Conservation (phyloP, 352 stramenopile genomes). For the Phytophthora cactorum region DNA sequence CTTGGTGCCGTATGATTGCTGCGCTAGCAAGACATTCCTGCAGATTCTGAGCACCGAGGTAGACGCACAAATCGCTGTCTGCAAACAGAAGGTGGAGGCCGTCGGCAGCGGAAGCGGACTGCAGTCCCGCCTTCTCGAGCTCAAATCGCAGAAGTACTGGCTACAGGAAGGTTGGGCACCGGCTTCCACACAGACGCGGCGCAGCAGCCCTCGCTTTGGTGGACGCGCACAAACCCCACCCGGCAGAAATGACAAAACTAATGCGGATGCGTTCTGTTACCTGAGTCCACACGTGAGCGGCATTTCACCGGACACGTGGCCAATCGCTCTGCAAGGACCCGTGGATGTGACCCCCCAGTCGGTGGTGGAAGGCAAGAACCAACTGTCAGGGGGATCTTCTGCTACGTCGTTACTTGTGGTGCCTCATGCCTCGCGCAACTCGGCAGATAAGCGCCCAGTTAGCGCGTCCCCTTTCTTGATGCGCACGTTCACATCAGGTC, state of each 20-base stretch:
- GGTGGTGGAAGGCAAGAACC: conserved; percentile 61
- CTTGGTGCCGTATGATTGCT: conserved; percentile 69
- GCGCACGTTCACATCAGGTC: conserved; percentile 73
- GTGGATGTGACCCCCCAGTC: conserved; percentile 67
- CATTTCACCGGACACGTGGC: conserved; percentile 79
- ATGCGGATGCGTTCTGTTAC: conserved; percentile 43
- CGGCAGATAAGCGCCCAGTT: conserved; percentile 34
- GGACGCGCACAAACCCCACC: conserved; percentile 9
- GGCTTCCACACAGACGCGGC: conserved; percentile 9
- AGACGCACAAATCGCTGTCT: conserved; percentile 59
- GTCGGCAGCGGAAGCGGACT: conserved; percentile 23
- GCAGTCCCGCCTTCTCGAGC: conserved; percentile 50
- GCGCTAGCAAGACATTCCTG: conserved; percentile 48
- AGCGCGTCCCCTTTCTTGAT: conserved; percentile 66
- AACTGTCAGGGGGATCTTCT: conserved; percentile 42
- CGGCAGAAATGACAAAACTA: conserved; percentile 8
- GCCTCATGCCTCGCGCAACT: conserved; percentile 41
- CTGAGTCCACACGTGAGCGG: conserved; percentile 70
- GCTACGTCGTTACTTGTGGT: conserved; percentile 64
- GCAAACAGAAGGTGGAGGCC: conserved; percentile 49
- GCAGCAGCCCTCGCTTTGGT: conserved; percentile 19
- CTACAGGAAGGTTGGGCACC: conserved; percentile 69
- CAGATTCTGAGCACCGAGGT: conserved; percentile 66
- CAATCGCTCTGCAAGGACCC: conserved; percentile 71
- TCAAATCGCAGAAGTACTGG: conserved; percentile 90